A percentile compares a stretch with the other conserved stretches of the same genome.
Evolutionary conservation across 768 basidiomycete species (phyloP).

Genomic region (Mycena polygramma): DNA sequence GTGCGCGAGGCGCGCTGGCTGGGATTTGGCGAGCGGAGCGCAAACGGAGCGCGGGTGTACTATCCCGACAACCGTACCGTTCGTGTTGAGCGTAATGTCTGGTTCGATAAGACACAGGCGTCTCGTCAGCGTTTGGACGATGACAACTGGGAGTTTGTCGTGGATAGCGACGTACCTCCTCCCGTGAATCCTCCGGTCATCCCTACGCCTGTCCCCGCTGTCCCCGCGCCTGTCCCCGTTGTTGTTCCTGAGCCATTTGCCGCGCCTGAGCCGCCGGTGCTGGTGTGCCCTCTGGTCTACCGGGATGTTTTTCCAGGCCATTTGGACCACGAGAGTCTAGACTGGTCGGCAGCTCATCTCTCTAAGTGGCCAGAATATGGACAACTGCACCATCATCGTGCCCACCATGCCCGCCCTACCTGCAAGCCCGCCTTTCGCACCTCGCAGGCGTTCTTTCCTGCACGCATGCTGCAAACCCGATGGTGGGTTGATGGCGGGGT

Average conservation of each 20-base stretch:
- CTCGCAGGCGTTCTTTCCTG: no score
- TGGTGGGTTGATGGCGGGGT: no score
- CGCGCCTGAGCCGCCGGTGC: not conserved
- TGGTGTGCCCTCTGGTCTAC: no score
- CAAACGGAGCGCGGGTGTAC: constrained; percentile 33
- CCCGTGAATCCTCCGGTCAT: not conserved
- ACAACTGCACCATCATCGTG: no score
- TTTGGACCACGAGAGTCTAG: no score
- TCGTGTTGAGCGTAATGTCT: constrained; percentile 25
- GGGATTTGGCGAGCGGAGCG: constrained; percentile 28
- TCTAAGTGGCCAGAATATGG: no score
- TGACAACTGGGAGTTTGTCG: constrained; percentile 22
- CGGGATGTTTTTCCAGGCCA: no score
- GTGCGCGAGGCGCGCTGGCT: constrained; percentile 21
- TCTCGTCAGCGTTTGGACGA: constrained; percentile 16
- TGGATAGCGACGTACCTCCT: constrained; percentile 24
- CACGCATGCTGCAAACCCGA: no score
- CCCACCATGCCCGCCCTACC: no score
- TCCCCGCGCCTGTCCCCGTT: not conserved
- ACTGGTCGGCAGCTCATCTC: no score
- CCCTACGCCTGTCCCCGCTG: not conserved
- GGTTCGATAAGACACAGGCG: constrained; percentile 20
- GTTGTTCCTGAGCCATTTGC: not conserved
- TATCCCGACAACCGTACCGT: constrained; percentile 35
- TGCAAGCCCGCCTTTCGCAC: no score